Evolutionary conservation across 495 filamentous ascomycete genomes (phyloP).

Genomic region (Podospora australis): DNA sequence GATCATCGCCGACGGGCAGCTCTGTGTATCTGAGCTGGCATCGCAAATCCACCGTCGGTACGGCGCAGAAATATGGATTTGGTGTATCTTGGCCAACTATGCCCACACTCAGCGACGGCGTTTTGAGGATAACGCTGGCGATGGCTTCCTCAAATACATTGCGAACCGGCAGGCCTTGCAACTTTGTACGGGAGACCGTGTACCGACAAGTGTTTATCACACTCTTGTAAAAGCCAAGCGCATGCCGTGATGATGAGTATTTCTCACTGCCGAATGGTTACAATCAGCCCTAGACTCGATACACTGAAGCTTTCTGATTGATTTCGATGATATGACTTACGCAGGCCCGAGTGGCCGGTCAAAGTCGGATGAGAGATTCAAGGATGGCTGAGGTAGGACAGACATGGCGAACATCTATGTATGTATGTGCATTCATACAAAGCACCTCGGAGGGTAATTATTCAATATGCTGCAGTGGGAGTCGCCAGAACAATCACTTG

Average conservation of each 20-base stretch:
- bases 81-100: constrained; percentile 23
- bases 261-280: constrained; percentile 14
- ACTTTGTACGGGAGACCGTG: constrained; percentile 8
- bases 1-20: background rate
- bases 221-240: constrained; percentile 27
- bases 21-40: constrained; percentile 23
- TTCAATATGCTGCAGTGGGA: too few species aligned
- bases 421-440: too few species aligned
- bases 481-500: too few species aligned
- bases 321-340: constrained; percentile 3
- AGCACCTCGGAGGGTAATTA: too few species aligned
- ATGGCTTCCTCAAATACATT: constrained; percentile 21
- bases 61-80: constrained; percentile 24
- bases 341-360: constrained; percentile 16
- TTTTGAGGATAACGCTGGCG: constrained; percentile 24
- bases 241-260: constrained; percentile 25
- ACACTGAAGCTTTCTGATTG: background rate
- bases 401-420: too few species aligned
- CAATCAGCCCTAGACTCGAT: background rate
- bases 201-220: constrained; percentile 31
- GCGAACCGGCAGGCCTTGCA: background rate
- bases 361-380: too few species aligned
- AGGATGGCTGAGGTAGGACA: too few species aligned
- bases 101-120: constrained; percentile 26
- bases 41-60: constrained; percentile 21